Conservation (phyloP, 805 yeast species). For the Kodamaea lidongshanica region DNA sequence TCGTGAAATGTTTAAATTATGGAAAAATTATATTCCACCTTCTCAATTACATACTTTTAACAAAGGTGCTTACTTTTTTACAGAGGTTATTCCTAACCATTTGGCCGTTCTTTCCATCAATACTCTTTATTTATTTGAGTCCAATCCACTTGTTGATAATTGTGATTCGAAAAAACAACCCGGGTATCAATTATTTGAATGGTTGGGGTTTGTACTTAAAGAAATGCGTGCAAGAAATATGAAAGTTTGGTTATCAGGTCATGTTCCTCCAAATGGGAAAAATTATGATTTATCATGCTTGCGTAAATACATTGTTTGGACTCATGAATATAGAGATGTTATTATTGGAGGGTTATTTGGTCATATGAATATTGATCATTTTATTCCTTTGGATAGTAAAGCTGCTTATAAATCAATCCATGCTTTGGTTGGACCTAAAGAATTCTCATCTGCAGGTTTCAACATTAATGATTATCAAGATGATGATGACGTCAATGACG, state of each 20-base stretch:
- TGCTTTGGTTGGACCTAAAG: conserved; percentile 8
- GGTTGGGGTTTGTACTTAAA: conserved; percentile 71
- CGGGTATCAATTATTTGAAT: conserved; percentile 67
- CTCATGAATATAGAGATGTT: conserved; percentile 75
- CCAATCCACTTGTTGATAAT: conserved; percentile 77
- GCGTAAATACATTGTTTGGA: conserved; percentile 73
- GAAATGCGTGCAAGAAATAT: conserved; percentile 67
- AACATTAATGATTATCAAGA: conserved; percentile 15
- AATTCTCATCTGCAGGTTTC: conserved; percentile 1
- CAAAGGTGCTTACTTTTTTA: conserved; percentile 67
- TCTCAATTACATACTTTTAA: conserved; percentile 71
- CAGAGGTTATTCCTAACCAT: conserved; percentile 73
- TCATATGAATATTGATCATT: conserved; percentile 87
- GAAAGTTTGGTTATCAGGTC: conserved; percentile 86
- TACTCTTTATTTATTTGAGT: conserved; percentile 66
- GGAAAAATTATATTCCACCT: conserved; percentile 71
- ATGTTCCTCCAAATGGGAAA: conserved; percentile 80
- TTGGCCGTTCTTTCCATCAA: conserved; percentile 76
- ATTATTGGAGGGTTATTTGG: conserved; percentile 81
- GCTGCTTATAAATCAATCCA: conserved; percentile 54
- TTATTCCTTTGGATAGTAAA: conserved; percentile 66
- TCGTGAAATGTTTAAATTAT: conserved; percentile 64
- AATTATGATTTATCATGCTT: conserved; percentile 70
- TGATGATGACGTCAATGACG: conserved; percentile 17
- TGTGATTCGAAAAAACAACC: conserved; percentile 72